phyloP scores from a whole-genome alignment of 805 yeast species.

The Saccharomycopsis fermentans region DNA sequence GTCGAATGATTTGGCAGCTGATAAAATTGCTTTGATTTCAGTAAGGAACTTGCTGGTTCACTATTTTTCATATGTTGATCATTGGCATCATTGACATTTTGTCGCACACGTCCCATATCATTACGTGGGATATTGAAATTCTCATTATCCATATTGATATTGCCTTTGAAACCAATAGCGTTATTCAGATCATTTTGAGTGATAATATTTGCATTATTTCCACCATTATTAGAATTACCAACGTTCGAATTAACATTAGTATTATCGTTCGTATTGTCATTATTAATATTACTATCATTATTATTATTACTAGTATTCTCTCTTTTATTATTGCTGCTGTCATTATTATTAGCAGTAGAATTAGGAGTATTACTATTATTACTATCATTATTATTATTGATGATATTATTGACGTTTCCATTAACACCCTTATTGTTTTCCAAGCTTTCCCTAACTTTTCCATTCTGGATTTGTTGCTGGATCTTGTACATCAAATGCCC shows the following conservation, averaged over 20 bases:
- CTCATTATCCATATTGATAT: background rate
- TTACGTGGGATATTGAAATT: background rate
- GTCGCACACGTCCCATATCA: background rate
- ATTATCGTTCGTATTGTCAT: slow-evolving; percentile 18
- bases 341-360: slow-evolving; percentile 19
- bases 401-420: slow-evolving; percentile 19
- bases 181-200: background rate
- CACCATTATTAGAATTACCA: slow-evolving; percentile 21
- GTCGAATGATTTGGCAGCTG: slow-evolving; percentile 10
- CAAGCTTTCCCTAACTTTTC: slow-evolving; percentile 4
- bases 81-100: background rate
- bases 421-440: slow-evolving; percentile 21
- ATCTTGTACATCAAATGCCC: slow-evolving; percentile 2
- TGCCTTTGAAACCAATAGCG: background rate
- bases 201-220: slow-evolving; percentile 14
- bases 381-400: slow-evolving; percentile 19
- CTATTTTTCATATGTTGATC: background rate
- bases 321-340: slow-evolving; percentile 20
- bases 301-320: slow-evolving; percentile 19
- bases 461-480: slow-evolving; percentile 10
- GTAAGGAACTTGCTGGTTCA: background rate
- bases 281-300: slow-evolving; percentile 19
- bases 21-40: background rate
- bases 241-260: slow-evolving; percentile 13
- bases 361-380: slow-evolving; percentile 15